A percentile compares a stretch with the other conserved stretches of the same genome.
These are phyloP conservation scores for Diospyros lotus DNA, from an alignment of 148 eudicot genomes.

Conservation along the genomic window DNA sequence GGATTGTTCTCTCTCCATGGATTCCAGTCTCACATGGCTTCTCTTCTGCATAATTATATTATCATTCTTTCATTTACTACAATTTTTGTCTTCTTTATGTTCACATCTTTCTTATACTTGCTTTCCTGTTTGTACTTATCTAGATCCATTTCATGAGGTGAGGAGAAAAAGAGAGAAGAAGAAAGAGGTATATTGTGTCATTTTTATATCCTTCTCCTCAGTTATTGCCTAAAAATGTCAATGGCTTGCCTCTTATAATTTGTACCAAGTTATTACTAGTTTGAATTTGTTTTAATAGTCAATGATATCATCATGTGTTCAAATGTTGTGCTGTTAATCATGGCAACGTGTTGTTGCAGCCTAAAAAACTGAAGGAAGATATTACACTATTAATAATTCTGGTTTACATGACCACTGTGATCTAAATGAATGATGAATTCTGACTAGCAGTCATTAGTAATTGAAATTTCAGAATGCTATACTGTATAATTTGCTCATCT, in stretches of 20 bases:
- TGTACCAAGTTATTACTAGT: too few relatives aligned
- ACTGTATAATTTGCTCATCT: too few relatives aligned
- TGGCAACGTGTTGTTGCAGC: not conserved
- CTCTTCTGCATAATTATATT: too few relatives aligned
- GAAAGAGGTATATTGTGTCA: conserved; percentile 56
- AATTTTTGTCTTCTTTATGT: too few relatives aligned
- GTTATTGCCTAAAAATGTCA: not conserved
- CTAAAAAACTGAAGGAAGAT: not conserved
- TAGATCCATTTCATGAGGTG: conserved; percentile 97
- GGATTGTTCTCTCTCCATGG: too few relatives aligned
- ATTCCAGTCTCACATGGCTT: too few relatives aligned
- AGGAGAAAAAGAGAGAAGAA: conserved; percentile 76
- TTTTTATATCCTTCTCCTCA: not conserved
- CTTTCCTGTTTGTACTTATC: conserved; percentile 11
- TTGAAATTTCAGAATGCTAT: not conserved
- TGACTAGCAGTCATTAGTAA: not conserved
- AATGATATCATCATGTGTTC: not conserved
- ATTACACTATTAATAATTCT: not conserved
- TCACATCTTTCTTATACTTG: too few relatives aligned
- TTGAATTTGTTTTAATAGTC: too few relatives aligned
- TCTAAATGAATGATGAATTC: not conserved
- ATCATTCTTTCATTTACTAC: too few relatives aligned
- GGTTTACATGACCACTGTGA: not conserved
- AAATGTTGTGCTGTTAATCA: not conserved
- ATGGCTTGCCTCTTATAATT: too few relatives aligned